Evolutionary conservation across 139 green algal species (phyloP), one percentile per base, ranked within the genome.

Genomic region (Chlamydomonas sp.): DNA sequence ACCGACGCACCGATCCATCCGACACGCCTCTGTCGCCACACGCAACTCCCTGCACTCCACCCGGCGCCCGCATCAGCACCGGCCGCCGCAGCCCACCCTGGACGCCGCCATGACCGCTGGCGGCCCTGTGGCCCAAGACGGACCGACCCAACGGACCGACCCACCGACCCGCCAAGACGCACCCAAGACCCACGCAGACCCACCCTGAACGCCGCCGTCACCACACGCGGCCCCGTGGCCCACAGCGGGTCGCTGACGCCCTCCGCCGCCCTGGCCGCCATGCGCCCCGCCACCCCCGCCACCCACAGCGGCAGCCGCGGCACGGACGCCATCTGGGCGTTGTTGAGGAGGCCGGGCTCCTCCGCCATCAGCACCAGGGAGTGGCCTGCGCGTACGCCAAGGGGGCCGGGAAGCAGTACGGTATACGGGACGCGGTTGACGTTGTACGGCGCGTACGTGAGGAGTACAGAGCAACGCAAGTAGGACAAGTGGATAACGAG

Each of bases 311-410:
- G 84, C 66, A 92, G 91, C 9, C 85, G 85, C 5, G 91, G 78
- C 68, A 88, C 88, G 63, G 89, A 90, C 17, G 85, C 91, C 91
- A 94, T 91, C 85, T 93, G 86, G 1, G 92, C 92, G 80, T 93
- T 94, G 84, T 93, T 93, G 78, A 90, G 64, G 4, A 80, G 67
- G n/a, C 74, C 80, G 18, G 63, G 67, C 62, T 90, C 77, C 81
- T 94, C 90, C 8, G 86, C 77, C 83, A 92, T 88, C 15, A 93
- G 79, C 8, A 92, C 85, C 60, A 93, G 78, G 77, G 85, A 63
- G 12, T 67, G 15, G 12, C 89, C 87, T 74, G 76, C 73, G 5
- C 85, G 18, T 31, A 85, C 67, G 31, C 31, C 31, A 49, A 49
- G 31, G 31, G 31, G 31, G 31, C 31, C 31, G 31, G 31, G 31